Conservation (phyloP, 805 yeast species). For the Cyberlindnera mississippiensis region DNA sequence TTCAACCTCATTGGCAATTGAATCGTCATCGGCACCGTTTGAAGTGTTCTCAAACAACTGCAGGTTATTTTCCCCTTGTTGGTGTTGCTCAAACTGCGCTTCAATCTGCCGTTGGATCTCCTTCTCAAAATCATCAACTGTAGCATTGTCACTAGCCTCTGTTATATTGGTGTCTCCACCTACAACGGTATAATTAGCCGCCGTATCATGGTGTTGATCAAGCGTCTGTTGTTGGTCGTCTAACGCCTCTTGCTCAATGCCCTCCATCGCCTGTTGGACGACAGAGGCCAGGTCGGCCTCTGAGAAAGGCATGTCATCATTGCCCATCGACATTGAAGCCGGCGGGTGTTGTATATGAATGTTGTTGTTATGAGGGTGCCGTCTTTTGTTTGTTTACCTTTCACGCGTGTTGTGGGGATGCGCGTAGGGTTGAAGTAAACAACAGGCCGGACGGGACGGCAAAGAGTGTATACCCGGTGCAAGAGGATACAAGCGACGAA, state of each 20-base stretch:
- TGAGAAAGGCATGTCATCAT: slow-evolving; percentile 9
- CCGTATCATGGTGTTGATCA: slow-evolving; percentile 1
- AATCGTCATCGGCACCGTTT: slow-evolving; percentile 17
- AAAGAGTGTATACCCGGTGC: too few species aligned
- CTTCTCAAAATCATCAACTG: slow-evolving; percentile 20
- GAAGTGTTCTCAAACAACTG: background rate
- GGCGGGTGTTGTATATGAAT: slow-evolving; percentile 3
- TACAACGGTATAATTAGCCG: too few species aligned
- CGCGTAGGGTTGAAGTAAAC: background rate
- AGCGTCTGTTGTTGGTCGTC: slow-evolving; percentile 4
- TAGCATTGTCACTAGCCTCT: slow-evolving; percentile 1
- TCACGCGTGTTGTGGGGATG: slow-evolving; percentile 9
- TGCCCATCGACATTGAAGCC: slow-evolving; percentile 2
- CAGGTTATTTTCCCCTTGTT: slow-evolving; percentile 1
- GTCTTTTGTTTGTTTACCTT: slow-evolving; percentile 16
- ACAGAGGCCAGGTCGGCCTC: slow-evolving; percentile 36
- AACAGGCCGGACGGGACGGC: too few species aligned
- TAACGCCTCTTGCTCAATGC: slow-evolving; percentile 14
- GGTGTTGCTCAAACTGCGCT: slow-evolving; percentile 16
- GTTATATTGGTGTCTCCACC: too few species aligned
- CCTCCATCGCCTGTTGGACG: slow-evolving; percentile 37
- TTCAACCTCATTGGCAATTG: slow-evolving; percentile 27
- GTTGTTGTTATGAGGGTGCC: background rate
- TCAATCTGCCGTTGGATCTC: slow-evolving; percentile 26
- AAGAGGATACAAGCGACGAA: too few species aligned